These are phyloP conservation scores for Globisporangium spinosum DNA, from an alignment of 352 stramenopile species.

Conservation along the genomic window DNA sequence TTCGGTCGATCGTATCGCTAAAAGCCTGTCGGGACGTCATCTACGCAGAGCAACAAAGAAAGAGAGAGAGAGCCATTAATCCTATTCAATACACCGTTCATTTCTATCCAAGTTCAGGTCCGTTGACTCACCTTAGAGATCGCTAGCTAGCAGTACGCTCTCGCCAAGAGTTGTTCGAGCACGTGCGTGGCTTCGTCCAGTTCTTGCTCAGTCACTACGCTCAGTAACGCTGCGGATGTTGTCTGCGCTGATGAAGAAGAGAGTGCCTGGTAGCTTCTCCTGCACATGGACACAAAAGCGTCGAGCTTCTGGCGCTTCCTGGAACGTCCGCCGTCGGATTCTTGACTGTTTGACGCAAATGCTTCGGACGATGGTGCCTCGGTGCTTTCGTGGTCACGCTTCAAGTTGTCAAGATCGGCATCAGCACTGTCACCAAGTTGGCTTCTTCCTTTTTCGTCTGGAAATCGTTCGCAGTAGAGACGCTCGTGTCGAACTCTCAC, in stretches of 20 bases:
- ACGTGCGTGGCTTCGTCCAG: slow-evolving; percentile 43
- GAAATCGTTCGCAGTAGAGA: slow-evolving; percentile 25
- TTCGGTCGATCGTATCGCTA: slow-evolving; percentile 81
- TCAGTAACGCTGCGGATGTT: slow-evolving; percentile 23
- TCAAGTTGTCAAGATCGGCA: slow-evolving; percentile 11
- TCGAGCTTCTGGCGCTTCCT: slow-evolving; percentile 19
- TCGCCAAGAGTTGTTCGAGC: slow-evolving; percentile 43
- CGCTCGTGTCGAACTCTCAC: slow-evolving; percentile 5
- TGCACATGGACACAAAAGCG: slow-evolving; percentile 29
- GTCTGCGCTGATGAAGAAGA: slow-evolving; percentile 22
- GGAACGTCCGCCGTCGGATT: neutral
- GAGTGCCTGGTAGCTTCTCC: slow-evolving; percentile 41
- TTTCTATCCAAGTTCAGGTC: neutral
- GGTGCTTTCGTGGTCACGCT: slow-evolving; percentile 19
- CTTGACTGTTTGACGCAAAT: slow-evolving; percentile 15
- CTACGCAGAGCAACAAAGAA: neutral
- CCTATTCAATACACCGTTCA: slow-evolving; percentile 11
- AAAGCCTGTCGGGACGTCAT: neutral
- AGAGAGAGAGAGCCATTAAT: slow-evolving; percentile 5
- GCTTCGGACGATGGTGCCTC: neutral
- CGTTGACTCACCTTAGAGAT: neutral
- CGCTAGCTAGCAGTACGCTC: slow-evolving; percentile 1
- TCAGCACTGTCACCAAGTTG: neutral
- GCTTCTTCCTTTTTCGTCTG: slow-evolving; percentile 18
- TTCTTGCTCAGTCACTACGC: slow-evolving; percentile 38